phyloP scores from a whole-genome alignment of 495 filamentous ascomycete genomes.

The Talaromyces proteolyticus region DNA sequence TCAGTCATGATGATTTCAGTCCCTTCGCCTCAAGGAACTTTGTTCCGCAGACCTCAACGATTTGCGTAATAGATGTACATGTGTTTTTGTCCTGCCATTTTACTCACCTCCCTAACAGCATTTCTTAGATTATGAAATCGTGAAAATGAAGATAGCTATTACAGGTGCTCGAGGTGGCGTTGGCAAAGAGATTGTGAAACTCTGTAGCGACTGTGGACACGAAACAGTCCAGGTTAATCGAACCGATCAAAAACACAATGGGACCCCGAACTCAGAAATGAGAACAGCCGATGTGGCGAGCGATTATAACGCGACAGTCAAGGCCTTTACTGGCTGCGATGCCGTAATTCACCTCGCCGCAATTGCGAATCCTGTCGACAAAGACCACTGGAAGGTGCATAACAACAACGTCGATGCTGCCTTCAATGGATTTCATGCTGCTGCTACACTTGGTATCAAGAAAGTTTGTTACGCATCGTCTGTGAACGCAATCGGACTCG shows the following conservation, averaged over 20 bases:
- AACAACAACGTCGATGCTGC: conserved; percentile 16
- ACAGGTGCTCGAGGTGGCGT: conserved; percentile 16
- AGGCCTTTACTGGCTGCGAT: conserved; percentile 14
- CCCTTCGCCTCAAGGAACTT: not conserved
- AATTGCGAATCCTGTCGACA: conserved; percentile 13
- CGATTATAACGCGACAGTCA: conserved; percentile 10
- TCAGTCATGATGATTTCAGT: not conserved
- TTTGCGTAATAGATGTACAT: no score
- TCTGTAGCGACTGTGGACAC: conserved; percentile 9
- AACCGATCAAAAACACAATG: conserved; percentile 5
- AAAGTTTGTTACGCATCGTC: conserved; percentile 13
- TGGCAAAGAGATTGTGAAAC: conserved; percentile 8
- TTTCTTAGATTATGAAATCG: no score
- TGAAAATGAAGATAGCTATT: conserved; percentile 15
- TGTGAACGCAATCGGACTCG: conserved; percentile 15
- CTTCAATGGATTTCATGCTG: conserved; percentile 15
- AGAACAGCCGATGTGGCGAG: conserved; percentile 12
- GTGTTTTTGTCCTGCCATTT: no score
- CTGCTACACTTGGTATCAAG: conserved; percentile 11
- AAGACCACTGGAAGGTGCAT: conserved; percentile 11
- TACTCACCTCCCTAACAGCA: no score
- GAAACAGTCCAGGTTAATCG: conserved; percentile 15
- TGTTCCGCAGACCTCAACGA: not conserved
- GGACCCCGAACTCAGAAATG: conserved; percentile 5
- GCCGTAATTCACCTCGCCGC: conserved; percentile 15